Base-by-base conservation (phyloP, 1,139 yeast species). In the Protomyces gravidus region DNA sequence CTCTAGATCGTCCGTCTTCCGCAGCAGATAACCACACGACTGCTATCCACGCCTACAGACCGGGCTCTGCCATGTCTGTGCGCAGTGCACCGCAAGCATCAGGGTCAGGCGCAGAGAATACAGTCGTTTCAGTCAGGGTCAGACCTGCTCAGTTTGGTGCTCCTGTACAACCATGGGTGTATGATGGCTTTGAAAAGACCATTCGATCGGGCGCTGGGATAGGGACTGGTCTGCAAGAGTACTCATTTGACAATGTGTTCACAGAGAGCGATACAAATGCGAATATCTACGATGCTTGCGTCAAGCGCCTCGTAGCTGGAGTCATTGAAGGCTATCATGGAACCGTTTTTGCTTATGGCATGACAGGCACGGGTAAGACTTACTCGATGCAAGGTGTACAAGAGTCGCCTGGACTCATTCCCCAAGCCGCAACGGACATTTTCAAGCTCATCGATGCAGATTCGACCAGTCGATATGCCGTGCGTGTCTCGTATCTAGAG, bases 281-380 rank as follows among this genome's bases (percentile, higher is more conserved):
- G 3, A 78, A 79, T 26, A 87, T 90, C 1, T 90, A 86, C 69
- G 74, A 75, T 26, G 72, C 73, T 15, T 75, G 85, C 1, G 90
- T 89, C 49, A 74, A 78, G 28, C 81, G 80, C 1, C 75, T 89
- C 45, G 84, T 90, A 1, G 72, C 76, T 19, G 81, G 83, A 63
- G 84, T 87, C 61, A 74, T 88, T 64, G 83, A 83, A 33, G 96
- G 96, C 0, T 89, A 76, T 70, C 89, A 89, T 68, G 94, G 92
- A 13, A 89, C 96, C 0, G 84, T 90, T 0, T 89, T 90, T 70
- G 96, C 96, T 1, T 89, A 89, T 68, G 97, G 97, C 50, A 88
- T 87, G 90, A 89, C 97, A 0, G 97, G 97, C 0, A 88, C 96
- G 1, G 97, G 97, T 32, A 90, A 90, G 70, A 90, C 97, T 0